Base-by-base conservation (phyloP, 495 filamentous ascomycete genomes). In the Neurospora sp. region DNA sequence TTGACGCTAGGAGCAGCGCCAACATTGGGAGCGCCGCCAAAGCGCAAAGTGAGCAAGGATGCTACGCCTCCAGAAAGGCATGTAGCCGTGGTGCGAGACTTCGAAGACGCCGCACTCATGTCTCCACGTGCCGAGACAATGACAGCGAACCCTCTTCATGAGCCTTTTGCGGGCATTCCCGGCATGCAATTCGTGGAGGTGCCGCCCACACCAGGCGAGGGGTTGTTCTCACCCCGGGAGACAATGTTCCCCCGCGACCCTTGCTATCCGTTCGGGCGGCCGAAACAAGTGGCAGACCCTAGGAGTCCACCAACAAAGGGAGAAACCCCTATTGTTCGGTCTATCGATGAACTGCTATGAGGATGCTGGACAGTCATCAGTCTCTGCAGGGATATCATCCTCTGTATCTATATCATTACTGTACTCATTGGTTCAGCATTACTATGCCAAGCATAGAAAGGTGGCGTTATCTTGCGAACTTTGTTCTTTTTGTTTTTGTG, bases 321-420 rank as follows among this genome's bases (percentile, higher is more conserved):
- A 7, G 88, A 89, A 77, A 89, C 86, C 15, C 89, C 90, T n/a
- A 91, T 92, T 71, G 87, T 88, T 48, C 82, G 90, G 70, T 90
- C 86, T 36, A 92, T 92, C 71, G 87, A 89, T 72, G 87, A 89
- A 59, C 79, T 89, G 74, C 77, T 87, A 77, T 85, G 76, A 80
- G 39, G 6, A n/a, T n/a, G 17, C 42, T 36, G 39, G 37, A 34
- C 42, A 72, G 34, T 34, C 36, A 34, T 72, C 70, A 17, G 42
- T 72, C 42, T 66, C 69, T 71, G 62, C 36, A 70, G 40, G 34
- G 39, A 36, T 42, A 24, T 17, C 31, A 54, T 43, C 36, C 43
- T 69, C 40, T 69, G 54, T 71, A 72, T 42, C 54, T 70, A 72
- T 66, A 72, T 43, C 39, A 48, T 71, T 45, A 59, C 43, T 71